Evolutionary conservation across 768 basidiomycete species (phyloP).

Genomic region (Dentipellis fragilis): DNA sequence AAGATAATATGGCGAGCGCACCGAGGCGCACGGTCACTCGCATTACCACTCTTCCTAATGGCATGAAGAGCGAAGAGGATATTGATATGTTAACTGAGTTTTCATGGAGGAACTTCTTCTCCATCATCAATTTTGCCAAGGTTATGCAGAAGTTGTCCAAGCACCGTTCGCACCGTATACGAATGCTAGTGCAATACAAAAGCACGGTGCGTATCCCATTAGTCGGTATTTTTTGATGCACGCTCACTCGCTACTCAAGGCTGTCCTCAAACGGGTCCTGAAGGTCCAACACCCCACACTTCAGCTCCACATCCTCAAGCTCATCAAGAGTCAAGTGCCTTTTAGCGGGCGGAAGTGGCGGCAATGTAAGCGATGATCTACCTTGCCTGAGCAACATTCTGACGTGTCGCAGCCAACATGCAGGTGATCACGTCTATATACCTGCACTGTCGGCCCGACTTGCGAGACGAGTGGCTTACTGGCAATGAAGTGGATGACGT

Average conservation of each 20-base stretch:
- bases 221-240: neutral
- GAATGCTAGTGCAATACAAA: constrained; percentile 96
- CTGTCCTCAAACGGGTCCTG: constrained; percentile 89
- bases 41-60: constrained; percentile 54
- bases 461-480: constrained; percentile 96
- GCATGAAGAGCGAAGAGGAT: constrained; percentile 73
- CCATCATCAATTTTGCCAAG: constrained; percentile 93
- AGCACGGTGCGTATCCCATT: constrained; percentile 59
- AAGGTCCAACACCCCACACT: constrained; percentile 90
- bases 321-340: constrained; percentile 98
- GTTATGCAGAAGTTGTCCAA: constrained; percentile 98
- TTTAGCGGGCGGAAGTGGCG: constrained; percentile 98
- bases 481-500: constrained; percentile 88
- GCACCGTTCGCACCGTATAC: constrained; percentile 86
- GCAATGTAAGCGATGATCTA: constrained; percentile 48
- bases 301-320: constrained; percentile 88
- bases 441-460: constrained; percentile 90
- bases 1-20: constrained; percentile 56
- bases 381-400: neutral
- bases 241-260: constrained; percentile 36
- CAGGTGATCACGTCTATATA: constrained; percentile 99
- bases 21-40: constrained; percentile 51
- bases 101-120: constrained; percentile 97
- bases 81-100: constrained; percentile 89
- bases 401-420: constrained; percentile 74